Evolutionary conservation across 495 filamentous ascomycete genomes (phyloP).

Genomic region (Aspergillus panamensis): DNA sequence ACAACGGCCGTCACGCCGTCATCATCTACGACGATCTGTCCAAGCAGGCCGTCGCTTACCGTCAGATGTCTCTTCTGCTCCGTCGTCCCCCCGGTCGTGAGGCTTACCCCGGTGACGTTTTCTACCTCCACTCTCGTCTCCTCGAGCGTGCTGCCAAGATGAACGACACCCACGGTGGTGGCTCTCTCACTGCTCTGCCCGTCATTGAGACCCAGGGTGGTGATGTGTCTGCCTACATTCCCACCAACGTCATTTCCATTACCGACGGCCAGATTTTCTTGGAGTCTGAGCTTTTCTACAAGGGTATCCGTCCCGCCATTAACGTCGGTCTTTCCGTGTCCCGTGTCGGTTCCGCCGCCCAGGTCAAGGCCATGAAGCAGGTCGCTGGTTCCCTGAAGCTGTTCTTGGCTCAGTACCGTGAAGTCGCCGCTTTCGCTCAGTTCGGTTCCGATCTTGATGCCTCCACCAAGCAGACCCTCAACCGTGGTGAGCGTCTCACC

Average conservation of each 20-base stretch:
- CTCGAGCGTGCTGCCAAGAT: slow-evolving; percentile 99
- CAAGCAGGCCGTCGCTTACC: slow-evolving; percentile 99
- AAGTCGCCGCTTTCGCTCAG: slow-evolving; percentile 98
- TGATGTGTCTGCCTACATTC: slow-evolving; percentile 99
- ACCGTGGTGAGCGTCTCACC: slow-evolving; percentile 98
- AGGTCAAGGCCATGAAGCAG: slow-evolving; percentile 99
- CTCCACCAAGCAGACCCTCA: slow-evolving; percentile 96
- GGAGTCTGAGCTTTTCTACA: slow-evolving; percentile 99
- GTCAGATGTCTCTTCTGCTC: slow-evolving; percentile 99
- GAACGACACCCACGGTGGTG: slow-evolving; percentile 92
- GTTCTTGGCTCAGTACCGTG: slow-evolving; percentile 99
- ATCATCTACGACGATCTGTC: slow-evolving; percentile 96
- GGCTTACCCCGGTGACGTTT: slow-evolving; percentile 99
- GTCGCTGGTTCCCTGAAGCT: slow-evolving; percentile 99
- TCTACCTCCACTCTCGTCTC: slow-evolving; percentile 99
- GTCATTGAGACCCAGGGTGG: slow-evolving; percentile 99
- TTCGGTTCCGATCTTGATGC: slow-evolving; percentile 99
- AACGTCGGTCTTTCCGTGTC: slow-evolving; percentile 99
- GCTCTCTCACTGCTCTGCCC: slow-evolving; percentile 95
- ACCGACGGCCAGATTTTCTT: slow-evolving; percentile 99
- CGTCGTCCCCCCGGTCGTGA: slow-evolving; percentile 99
- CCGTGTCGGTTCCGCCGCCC: slow-evolving; percentile 98
- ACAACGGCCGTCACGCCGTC: slow-evolving; percentile 87
- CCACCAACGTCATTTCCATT: slow-evolving; percentile 99
- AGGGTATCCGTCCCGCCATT: slow-evolving; percentile 99